Percentiles rank a stretch among this genome's conserved stretches.
These are phyloP conservation scores for Cercospora nicotianae DNA, from an alignment of 2,329 filamentous ascomycete genomes.

Conservation along the genomic window DNA sequence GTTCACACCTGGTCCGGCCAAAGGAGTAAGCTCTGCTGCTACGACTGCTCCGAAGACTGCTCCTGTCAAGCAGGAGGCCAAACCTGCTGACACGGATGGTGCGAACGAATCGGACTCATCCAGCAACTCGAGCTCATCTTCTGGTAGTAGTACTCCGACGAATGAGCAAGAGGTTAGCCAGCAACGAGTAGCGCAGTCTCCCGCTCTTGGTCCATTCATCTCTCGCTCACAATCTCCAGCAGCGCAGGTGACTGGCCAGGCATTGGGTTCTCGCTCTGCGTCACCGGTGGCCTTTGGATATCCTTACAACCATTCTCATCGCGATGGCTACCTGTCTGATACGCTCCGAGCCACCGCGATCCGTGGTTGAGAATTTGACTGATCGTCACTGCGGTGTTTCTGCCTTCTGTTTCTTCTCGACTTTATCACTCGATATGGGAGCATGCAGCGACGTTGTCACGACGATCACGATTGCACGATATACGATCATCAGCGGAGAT, in stretches of 20 bases:
- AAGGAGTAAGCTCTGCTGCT: slow-evolving; percentile 27
- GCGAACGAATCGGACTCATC: slow-evolving; percentile 19
- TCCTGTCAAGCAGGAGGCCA: slow-evolving; percentile 7
- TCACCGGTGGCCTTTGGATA: slow-evolving; percentile 41
- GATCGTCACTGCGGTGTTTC: slow-evolving; percentile 20
- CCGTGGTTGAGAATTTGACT: slow-evolving; percentile 32
- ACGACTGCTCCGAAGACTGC: slow-evolving; percentile 13
- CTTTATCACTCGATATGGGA: slow-evolving; percentile 22
- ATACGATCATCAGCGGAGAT: slow-evolving; percentile 21
- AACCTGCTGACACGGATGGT: slow-evolving; percentile 19
- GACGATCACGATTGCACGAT: slow-evolving; percentile 26
- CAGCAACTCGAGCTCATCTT: slow-evolving; percentile 27
- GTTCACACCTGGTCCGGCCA: slow-evolving; percentile 39
- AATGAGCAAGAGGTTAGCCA: slow-evolving; percentile 33
- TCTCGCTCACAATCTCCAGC: slow-evolving; percentile 39
- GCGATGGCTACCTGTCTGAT: slow-evolving; percentile 39
- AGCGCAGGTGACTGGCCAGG: slow-evolving; percentile 30
- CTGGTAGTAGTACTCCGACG: slow-evolving; percentile 30
- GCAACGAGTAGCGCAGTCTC: slow-evolving; percentile 26
- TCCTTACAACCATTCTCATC: slow-evolving; percentile 37
- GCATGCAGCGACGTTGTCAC: slow-evolving; percentile 26
- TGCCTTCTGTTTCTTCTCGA: slow-evolving; percentile 22
- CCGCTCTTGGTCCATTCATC: slow-evolving; percentile 31
- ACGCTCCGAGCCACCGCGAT: slow-evolving; percentile 40
- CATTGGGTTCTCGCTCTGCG: slow-evolving; percentile 29